These are phyloP conservation scores for Aureobasidium sp. DNA, from an alignment of 2,329 filamentous ascomycete species.

Conservation along the genomic window DNA sequence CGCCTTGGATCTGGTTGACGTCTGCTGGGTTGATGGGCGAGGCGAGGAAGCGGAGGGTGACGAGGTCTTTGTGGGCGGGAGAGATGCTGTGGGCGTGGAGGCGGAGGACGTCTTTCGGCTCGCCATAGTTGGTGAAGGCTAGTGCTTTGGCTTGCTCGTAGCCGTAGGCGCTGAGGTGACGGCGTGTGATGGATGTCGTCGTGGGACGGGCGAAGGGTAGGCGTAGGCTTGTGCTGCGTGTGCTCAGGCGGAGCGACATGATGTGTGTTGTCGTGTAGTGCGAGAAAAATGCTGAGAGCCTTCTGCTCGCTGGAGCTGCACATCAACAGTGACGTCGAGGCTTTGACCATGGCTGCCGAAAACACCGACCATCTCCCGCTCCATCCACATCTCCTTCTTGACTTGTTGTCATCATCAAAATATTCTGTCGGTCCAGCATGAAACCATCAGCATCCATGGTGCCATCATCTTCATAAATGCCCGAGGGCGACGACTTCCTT, in stretches of 20 bases:
- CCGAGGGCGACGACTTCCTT: background rate
- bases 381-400: background rate
- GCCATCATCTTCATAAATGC: background rate
- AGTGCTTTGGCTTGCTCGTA: slow-evolving; percentile 82
- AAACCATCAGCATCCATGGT: background rate
- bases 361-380: background rate
- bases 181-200: slow-evolving; percentile 17
- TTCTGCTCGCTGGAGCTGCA: background rate
- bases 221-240: slow-evolving; percentile 6
- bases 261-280: background rate
- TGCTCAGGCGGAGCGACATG: slow-evolving; percentile 11
- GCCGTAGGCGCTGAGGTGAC: slow-evolving; percentile 55
- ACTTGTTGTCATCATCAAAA: background rate
- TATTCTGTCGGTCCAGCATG: background rate
- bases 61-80: slow-evolving; percentile 58
- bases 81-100: slow-evolving; percentile 71
- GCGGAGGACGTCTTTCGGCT: slow-evolving; percentile 61
- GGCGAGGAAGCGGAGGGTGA: slow-evolving; percentile 81
- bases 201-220: background rate
- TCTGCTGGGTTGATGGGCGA: slow-evolving; percentile 94
- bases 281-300: background rate
- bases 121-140: slow-evolving; percentile 65
- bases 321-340: slow-evolving; percentile 1
- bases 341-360: background rate
- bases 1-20: slow-evolving; percentile 95